A percentile compares a stretch with the other conserved stretches of the same genome.
These are phyloP conservation scores for Schrenkiella parvula DNA, from an alignment of 345 rosid species.

Conservation along the genomic window DNA sequence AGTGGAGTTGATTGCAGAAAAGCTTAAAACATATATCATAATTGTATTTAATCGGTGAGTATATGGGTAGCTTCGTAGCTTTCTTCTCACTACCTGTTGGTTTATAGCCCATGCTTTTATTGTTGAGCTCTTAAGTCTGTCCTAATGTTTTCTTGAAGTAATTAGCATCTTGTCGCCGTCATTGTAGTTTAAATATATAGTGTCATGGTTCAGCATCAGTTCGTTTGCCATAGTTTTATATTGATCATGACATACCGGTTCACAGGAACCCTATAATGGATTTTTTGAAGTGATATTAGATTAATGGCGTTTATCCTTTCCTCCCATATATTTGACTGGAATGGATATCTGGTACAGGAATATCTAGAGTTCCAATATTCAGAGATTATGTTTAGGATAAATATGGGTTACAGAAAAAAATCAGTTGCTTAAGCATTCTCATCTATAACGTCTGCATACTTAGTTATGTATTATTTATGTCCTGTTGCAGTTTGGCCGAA, in stretches of 20 bases:
- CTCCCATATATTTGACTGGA: slow-evolving; percentile 1
- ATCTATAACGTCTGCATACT: background rate
- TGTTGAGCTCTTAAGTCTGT: background rate
- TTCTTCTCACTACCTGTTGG: slow-evolving; percentile 13
- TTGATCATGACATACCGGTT: slow-evolving; percentile 1
- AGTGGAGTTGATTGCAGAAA: slow-evolving; percentile 3
- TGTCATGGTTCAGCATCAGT: background rate
- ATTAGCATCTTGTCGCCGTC: background rate
- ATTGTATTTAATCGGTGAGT: background rate
- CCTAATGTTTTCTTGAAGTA: slow-evolving; percentile 1
- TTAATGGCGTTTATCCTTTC: background rate
- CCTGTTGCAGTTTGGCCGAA: slow-evolving; percentile 72
- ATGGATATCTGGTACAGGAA: background rate
- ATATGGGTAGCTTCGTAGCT: slow-evolving; percentile 16
- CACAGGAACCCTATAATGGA: background rate
- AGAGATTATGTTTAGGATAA: background rate
- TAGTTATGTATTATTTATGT: background rate
- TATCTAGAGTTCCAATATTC: background rate
- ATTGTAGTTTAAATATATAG: background rate
- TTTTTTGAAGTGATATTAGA: slow-evolving; percentile 9
- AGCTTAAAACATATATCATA: slow-evolving; percentile 8
- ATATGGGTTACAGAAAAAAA: background rate
- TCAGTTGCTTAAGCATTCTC: slow-evolving; percentile 4
- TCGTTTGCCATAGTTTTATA: background rate
- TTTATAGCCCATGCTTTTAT: background rate